Evolutionary conservation across 2,329 filamentous ascomycete species (phyloP).

Genomic region (Lasiodiplodia theobromae): DNA sequence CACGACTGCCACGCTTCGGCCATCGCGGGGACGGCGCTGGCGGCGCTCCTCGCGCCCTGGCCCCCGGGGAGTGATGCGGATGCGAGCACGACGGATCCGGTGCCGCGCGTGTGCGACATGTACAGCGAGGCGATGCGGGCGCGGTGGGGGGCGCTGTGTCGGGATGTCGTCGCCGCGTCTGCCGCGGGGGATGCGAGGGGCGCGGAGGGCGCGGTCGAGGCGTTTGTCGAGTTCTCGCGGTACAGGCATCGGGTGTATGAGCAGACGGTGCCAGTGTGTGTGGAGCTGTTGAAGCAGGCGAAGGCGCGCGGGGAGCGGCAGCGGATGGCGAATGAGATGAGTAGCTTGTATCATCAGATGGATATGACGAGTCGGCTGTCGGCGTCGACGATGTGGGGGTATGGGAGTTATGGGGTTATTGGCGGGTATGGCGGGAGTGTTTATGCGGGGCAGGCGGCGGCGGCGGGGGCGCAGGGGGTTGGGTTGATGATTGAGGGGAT

Average conservation of each 20-base stretch:
- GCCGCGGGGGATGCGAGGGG: not conserved
- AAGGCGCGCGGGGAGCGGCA: not conserved
- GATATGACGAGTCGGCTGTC: not conserved
- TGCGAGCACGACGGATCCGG: not conserved
- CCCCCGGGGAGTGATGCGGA: not conserved
- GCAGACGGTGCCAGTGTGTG: not conserved
- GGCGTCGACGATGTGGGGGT: not conserved
- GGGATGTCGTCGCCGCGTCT: not conserved
- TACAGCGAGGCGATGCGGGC: not conserved
- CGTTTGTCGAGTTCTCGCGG: not conserved
- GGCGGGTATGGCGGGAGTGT: not conserved
- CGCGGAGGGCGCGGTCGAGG: not conserved
- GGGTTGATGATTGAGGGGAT: conserved; percentile 59
- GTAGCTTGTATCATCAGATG: not conserved
- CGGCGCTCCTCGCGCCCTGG: not conserved
- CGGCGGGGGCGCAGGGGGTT: not conserved
- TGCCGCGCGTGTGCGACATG: conserved; percentile 12
- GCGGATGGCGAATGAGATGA: not conserved
- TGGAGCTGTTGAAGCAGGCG: not conserved
- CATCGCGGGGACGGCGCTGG: not conserved
- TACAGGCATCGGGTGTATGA: conserved; percentile 13
- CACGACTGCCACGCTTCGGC: not conserved
- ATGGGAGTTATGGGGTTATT: not conserved
- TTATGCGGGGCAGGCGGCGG: conserved; percentile 10
- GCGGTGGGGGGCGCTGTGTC: not conserved